Conservation (phyloP, 2,329 filamentous ascomycete species). For the Hortaea sp. region DNA sequence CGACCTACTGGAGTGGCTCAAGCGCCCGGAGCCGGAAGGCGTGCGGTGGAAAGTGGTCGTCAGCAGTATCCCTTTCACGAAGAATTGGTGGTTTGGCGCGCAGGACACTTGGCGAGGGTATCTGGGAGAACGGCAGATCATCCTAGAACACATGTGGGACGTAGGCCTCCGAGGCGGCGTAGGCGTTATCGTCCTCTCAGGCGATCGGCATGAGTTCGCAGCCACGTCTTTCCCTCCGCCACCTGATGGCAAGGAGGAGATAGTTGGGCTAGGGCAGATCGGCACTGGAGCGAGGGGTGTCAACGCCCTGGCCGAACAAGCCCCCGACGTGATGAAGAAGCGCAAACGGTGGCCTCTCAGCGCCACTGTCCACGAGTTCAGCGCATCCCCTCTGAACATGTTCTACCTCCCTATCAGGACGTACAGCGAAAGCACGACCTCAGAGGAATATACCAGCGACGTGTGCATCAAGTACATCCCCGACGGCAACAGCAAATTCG, state of each 20-base stretch:
- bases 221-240: conserved; percentile 63
- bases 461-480: conserved; percentile 78
- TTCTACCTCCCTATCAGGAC: conserved; percentile 82
- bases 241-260: conserved; percentile 38
- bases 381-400: conserved; percentile 81
- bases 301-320: conserved; percentile 4
- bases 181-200: conserved; percentile 76
- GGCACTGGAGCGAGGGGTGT: conserved; percentile 14
- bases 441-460: conserved; percentile 60
- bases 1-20: conserved; percentile 70
- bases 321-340: conserved; percentile 10
- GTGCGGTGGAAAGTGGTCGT: conserved; percentile 91
- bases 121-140: conserved; percentile 62
- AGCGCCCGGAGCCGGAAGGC: conserved; percentile 59
- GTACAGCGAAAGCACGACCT: conserved; percentile 53
- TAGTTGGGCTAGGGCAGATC: conserved; percentile 17
- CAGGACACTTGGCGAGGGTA: conserved; percentile 94
- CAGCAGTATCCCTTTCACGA: conserved; percentile 87
- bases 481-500: conserved; percentile 81
- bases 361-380: conserved; percentile 77
- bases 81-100: conserved; percentile 87
- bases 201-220: conserved; percentile 94
- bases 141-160: conserved; percentile 90
- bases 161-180: conserved; percentile 58
- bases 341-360: conserved; percentile 45